Evolutionary conservation across 768 basidiomycete genomes (phyloP), one percentile per base, ranked within the genome.

Genomic region (Macrolepiota albuminosa): DNA sequence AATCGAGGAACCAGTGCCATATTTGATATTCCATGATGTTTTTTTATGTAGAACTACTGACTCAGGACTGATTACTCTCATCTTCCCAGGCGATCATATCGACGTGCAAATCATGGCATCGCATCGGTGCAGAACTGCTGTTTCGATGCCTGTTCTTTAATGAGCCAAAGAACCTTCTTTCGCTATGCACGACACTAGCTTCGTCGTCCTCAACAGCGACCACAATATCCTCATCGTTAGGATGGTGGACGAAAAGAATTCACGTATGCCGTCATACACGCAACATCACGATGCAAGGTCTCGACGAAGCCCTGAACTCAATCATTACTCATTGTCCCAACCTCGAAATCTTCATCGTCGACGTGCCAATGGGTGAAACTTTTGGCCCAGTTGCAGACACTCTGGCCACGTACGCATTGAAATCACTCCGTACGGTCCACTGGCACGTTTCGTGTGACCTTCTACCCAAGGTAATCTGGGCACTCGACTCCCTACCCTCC

Each of bases 241-340:
- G 88, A 5, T 87, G 87, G 85, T 88, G 86, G 83, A 81, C 86
- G 0, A 79, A 79, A 37, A 78, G 88, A n/a, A 73, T 92, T n/a
- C 89, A 92, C 57, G 74, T 91, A 33, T 78, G 81, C 2, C 80
- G 83, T 9, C 83, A 81, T 34, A 73, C 73, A 6, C 75, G 71
- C 9, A 75, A 72, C 6, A 70, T 76, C 2, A 77, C 78, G 6
- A 73, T 82, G 65, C 73, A 79, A 10, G 77, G 82, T 36, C 73
- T 85, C 31, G 80, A 85, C 65, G 73, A 75, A 29, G 79, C 84
- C 0, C 75, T 92, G 24, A 72, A 82, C 9, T 76, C 82, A 31
- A 77, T 90, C 58, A 80, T 91, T 36, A 72, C 73, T 13, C 87
- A 82, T 57, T 88, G 86, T 61, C 86, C 87, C 4, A 90, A 90